Base-by-base conservation (phyloP, 2,329 filamentous ascomycete species). In the Curvularia sp. region DNA sequence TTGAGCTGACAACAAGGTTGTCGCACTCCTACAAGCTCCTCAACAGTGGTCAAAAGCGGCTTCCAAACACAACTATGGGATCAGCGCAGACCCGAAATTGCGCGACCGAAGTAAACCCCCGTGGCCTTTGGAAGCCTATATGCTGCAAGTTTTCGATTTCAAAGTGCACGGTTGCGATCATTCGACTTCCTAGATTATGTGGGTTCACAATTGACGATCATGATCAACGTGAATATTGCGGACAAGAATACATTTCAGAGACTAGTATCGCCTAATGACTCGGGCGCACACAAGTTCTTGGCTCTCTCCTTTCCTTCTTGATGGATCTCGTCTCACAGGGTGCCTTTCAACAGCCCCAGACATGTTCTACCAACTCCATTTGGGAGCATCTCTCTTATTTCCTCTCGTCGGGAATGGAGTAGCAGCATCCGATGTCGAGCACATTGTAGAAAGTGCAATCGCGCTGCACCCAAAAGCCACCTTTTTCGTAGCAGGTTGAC, bases 401-500 rank as follows among this genome's bases (percentile, higher is more conserved):
- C 52, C 64, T 59, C 49, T 67, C 60, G 10, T 65, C 63, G 4
- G 69, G 67, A 30, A 72, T 68, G 25, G 61, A 54, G 50, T 72
- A 72, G 60, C 71, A 73, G 54, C 71, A 73, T 6, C 71, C 69
- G 34, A 73, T 66, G 41, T 73, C 71, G 36, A 67, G 50, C 10
- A 72, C 68, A 39, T 72, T 65, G 53, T 73, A 73, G 43, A 72
- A 73, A 1, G 60, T 62, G 52, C 71, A 73, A 45, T 73, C 71
- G 7, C 71, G 58, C 57, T 72, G 69, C n/a, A 73, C 70, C 18
- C 63, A 73, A 47, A 72, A 69, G 18, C 71, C 71, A 8, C 69
- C 68, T 45, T 67, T 61, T 48, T 64, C 60, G 51, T 61, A 59
- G 53, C 70, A 72, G 6, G 63, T 66, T 18, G 53, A 15, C 57